phyloP scores from a whole-genome alignment of 192 early-diverging fungal species.

The Backusella liffmaniae region DNA sequence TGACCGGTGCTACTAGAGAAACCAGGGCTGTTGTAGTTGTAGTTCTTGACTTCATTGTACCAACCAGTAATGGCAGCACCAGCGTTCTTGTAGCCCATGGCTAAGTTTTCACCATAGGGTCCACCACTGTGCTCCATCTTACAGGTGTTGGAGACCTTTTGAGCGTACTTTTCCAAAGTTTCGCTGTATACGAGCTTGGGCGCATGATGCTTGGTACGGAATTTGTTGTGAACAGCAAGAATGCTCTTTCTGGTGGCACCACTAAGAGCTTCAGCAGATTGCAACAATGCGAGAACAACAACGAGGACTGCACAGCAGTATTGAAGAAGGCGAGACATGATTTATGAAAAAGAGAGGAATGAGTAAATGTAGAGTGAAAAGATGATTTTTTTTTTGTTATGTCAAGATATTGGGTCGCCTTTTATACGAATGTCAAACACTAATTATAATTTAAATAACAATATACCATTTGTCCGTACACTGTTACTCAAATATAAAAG shows the following conservation, averaged over 20 bases:
- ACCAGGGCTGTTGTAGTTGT: constrained; percentile 43
- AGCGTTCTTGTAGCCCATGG: constrained; percentile 37
- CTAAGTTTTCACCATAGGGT: constrained; percentile 46
- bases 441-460: neutral
- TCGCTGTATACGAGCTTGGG: constrained; percentile 39
- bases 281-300: neutral
- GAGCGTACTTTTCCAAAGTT: constrained; percentile 36
- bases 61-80: constrained; percentile 34
- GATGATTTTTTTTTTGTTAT: neutral
- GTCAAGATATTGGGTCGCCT: neutral
- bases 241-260: neutral
- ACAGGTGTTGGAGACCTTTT: constrained; percentile 40
- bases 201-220: constrained; percentile 38
- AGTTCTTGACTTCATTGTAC: constrained; percentile 43
- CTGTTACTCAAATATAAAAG: neutral
- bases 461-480: neutral
- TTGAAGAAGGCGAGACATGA: neutral
- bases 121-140: constrained; percentile 41
- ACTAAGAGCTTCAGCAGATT: neutral
- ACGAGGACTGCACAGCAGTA: neutral
- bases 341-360: neutral
- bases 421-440: neutral
- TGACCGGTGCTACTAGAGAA: constrained; percentile 39
- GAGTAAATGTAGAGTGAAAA: neutral
- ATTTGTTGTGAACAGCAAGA: constrained; percentile 41